These are phyloP conservation scores for Cryptosporidium canis DNA, from an alignment of 169 alveolate genomes.

Conservation along the genomic window DNA sequence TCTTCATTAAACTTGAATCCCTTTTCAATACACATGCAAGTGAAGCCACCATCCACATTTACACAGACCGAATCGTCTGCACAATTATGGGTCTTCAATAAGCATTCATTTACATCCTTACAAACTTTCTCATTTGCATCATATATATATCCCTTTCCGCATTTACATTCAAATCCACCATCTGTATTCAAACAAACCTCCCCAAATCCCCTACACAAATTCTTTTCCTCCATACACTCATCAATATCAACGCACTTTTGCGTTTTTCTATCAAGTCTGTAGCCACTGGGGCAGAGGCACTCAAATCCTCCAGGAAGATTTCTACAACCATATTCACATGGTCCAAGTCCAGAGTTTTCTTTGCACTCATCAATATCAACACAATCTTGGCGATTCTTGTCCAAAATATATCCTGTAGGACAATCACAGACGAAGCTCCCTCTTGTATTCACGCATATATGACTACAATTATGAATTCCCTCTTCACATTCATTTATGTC, in stretches of 20 bases:
- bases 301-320: slow-evolving; percentile 64
- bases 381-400: slow-evolving; percentile 64
- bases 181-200: slow-evolving; percentile 74
- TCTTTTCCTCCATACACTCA: slow-evolving; percentile 70
- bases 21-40: slow-evolving; percentile 72
- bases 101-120: slow-evolving; percentile 76
- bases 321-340: slow-evolving; percentile 56
- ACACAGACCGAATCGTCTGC: slow-evolving; percentile 40
- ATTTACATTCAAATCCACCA: slow-evolving; percentile 76
- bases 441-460: slow-evolving; percentile 75
- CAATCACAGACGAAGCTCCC: slow-evolving; percentile 79
- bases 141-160: slow-evolving; percentile 71
- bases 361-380: slow-evolving; percentile 76
- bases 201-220: slow-evolving; percentile 49
- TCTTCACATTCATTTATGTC: slow-evolving; percentile 78
- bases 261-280: slow-evolving; percentile 41
- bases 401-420: slow-evolving; percentile 63
- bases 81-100: slow-evolving; percentile 16
- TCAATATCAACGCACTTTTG: slow-evolving; percentile 75
- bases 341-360: slow-evolving; percentile 31
- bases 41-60: slow-evolving; percentile 73
- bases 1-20: slow-evolving; percentile 72
- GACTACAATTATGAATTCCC: slow-evolving; percentile 72
- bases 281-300: slow-evolving; percentile 65
- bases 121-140: slow-evolving; percentile 54